phyloP scores from a whole-genome alignment of 2,329 filamentous ascomycete species.

The Pezicula neosporulosa region DNA sequence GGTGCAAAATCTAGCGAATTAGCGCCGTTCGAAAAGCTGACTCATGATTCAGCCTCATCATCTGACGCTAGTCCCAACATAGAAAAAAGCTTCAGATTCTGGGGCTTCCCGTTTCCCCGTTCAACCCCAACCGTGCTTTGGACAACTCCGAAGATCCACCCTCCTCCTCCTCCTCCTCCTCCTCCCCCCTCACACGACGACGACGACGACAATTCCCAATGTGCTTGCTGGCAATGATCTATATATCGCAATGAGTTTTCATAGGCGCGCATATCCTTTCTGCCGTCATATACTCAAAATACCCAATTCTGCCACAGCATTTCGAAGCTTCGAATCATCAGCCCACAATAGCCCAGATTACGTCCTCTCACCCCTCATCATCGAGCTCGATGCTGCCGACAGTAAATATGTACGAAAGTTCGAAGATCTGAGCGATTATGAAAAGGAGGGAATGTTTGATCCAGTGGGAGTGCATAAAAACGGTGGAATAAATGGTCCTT shows the following conservation, averaged over 20 bases:
- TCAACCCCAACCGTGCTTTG: not conserved
- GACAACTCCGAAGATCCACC: not conserved
- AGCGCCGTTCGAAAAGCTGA: too few species aligned
- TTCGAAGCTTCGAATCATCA: conserved; percentile 8
- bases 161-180: not conserved
- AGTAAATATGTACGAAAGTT: conserved; percentile 36
- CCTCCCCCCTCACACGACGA: not conserved
- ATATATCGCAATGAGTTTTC: conserved; percentile 6
- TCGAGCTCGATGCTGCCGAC: conserved; percentile 50
- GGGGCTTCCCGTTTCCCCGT: not conserved
- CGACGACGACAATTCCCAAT: too few species aligned
- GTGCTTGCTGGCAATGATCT: too few species aligned
- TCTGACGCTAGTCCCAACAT: too few species aligned
- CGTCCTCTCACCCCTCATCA: conserved; percentile 38
- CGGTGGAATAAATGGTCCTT: not conserved
- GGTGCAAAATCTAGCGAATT: too few species aligned
- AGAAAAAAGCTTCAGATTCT: not conserved
- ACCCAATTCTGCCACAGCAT: not conserved
- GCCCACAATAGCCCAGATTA: conserved; percentile 10
- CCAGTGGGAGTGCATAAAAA: not conserved
- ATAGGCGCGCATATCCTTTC: conserved; percentile 5
- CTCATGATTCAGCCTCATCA: too few species aligned
- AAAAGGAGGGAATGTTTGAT: conserved; percentile 1
- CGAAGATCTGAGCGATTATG: conserved; percentile 7
- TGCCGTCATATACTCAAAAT: conserved; percentile 7